phyloP scores from a whole-genome alignment of 1,284 basidiomycete species.

The Ustilago xerochloae region DNA sequence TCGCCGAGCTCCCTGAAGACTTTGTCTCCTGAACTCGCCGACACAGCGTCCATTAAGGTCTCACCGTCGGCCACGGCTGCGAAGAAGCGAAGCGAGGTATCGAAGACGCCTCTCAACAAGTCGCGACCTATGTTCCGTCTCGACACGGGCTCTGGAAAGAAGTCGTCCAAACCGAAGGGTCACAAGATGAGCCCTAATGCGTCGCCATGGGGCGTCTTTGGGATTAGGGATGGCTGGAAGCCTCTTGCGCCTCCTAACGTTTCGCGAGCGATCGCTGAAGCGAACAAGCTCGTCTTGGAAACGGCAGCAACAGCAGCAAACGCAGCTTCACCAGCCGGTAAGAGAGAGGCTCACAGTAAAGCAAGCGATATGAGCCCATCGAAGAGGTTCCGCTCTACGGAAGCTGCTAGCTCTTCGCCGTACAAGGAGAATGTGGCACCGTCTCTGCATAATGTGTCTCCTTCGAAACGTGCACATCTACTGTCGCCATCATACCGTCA shows the following conservation, averaged over 20 bases:
- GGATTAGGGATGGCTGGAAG: slow-evolving; percentile 42
- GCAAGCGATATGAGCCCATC: slow-evolving; percentile 11
- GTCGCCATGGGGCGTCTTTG: slow-evolving; percentile 46
- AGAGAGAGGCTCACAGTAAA: slow-evolving; percentile 11
- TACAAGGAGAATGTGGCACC: slow-evolving; percentile 37
- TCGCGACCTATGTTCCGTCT: slow-evolving; percentile 49
- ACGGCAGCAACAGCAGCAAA: background rate
- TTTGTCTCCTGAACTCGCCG: background rate
- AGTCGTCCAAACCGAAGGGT: slow-evolving; percentile 34
- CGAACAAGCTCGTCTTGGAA: slow-evolving; percentile 27
- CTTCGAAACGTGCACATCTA: slow-evolving; percentile 28
- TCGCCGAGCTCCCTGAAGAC: slow-evolving; percentile 12
- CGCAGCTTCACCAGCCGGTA: slow-evolving; percentile 12
- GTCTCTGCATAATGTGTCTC: slow-evolving; percentile 8
- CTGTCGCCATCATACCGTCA: slow-evolving; percentile 12
- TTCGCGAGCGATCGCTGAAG: slow-evolving; percentile 33
- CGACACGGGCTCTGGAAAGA: slow-evolving; percentile 41
- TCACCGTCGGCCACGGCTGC: slow-evolving; percentile 11
- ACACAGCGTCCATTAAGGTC: background rate
- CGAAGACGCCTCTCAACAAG: slow-evolving; percentile 34
- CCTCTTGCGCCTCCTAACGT: slow-evolving; percentile 41
- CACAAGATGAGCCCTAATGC: slow-evolving; percentile 39
- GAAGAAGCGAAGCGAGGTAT: slow-evolving; percentile 17
- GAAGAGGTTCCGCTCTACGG: slow-evolving; percentile 15
- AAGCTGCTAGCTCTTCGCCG: slow-evolving; percentile 5